A percentile compares a stretch with the other conserved stretches of the same genome.
Conservation (phyloP, 73 alveolate genomes). For the Paramecium biaurelia region DNA sequence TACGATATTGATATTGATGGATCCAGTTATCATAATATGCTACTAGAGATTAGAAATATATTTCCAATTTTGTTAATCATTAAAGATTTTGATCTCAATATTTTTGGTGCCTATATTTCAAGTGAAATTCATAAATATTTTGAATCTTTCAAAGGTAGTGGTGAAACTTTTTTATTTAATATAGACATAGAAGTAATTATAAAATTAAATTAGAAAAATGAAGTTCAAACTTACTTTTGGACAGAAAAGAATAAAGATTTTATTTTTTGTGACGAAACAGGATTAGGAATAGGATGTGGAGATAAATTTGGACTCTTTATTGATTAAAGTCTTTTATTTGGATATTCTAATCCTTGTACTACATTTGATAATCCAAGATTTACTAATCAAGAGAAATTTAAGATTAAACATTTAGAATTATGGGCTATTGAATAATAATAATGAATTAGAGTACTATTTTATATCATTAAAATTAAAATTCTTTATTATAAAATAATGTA, state of each 20-base stretch:
- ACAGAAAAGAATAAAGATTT: conserved; percentile 32
- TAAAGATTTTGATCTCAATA: not conserved
- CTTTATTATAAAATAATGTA: too few species aligned
- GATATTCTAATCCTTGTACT: conserved; percentile 11
- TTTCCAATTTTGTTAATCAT: not conserved
- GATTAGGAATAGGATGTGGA: conserved; percentile 48
- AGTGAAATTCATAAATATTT: not conserved
- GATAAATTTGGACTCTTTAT: conserved; percentile 46
- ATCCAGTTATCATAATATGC: conserved; percentile 24
- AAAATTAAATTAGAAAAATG: not conserved
- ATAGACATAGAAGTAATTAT: not conserved
- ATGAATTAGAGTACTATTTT: not conserved
- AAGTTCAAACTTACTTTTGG: not conserved
- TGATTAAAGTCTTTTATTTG: not conserved
- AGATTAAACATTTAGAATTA: not conserved
- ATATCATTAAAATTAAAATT: not conserved
- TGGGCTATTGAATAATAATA: not conserved
- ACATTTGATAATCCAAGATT: conserved; percentile 55
- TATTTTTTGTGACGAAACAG: not conserved
- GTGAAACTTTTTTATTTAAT: conserved; percentile 23
- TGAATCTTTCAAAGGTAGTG: not conserved
- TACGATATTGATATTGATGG: not conserved
- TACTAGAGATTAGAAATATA: not conserved
- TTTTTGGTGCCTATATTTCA: conserved; percentile 22
- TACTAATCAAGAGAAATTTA: not conserved